A percentile compares a stretch with the other conserved stretches of the same genome.
These are phyloP conservation scores for Coniochaeta ligniaria DNA, from an alignment of 2,329 filamentous ascomycete genomes.

Conservation along the genomic window DNA sequence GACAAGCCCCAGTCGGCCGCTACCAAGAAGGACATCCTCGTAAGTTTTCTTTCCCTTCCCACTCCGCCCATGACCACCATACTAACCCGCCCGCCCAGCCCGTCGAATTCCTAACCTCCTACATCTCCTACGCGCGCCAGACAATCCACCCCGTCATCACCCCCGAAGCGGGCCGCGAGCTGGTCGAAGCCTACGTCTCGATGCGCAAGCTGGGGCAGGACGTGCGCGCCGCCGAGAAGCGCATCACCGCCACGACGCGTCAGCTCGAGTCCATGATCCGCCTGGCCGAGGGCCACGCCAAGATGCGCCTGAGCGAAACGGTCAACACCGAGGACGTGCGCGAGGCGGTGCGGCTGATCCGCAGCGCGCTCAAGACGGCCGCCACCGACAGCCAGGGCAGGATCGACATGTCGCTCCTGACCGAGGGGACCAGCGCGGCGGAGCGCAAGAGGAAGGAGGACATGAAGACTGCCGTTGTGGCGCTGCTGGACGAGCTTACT, in stretches of 20 bases:
- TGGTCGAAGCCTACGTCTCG: slow-evolving; percentile 81
- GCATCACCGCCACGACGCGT: slow-evolving; percentile 94
- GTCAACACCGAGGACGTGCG: slow-evolving; percentile 79
- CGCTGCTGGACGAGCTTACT: slow-evolving; percentile 74
- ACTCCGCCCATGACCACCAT: not conserved
- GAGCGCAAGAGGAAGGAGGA: slow-evolving; percentile 79
- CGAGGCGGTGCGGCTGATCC: slow-evolving; percentile 89
- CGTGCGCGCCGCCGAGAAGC: slow-evolving; percentile 81
- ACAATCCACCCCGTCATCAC: slow-evolving; percentile 80
- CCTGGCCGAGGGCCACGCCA: slow-evolving; percentile 89
- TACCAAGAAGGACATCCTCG: slow-evolving; percentile 68
- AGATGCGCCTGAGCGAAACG: slow-evolving; percentile 77
- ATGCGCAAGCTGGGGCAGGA: slow-evolving; percentile 93
- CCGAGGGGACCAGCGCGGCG: slow-evolving; percentile 85
- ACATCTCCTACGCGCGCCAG: slow-evolving; percentile 92
- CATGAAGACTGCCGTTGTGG: slow-evolving; percentile 71
- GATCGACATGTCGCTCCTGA: slow-evolving; percentile 94
- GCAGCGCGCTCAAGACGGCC: slow-evolving; percentile 88
- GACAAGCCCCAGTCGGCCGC: slow-evolving; percentile 82
- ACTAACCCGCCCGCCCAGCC: slow-evolving; percentile 46
- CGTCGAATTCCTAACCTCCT: slow-evolving; percentile 90
- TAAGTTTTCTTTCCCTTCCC: slow-evolving; percentile 35
- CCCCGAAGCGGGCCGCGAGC: slow-evolving; percentile 70
- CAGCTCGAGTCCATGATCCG: slow-evolving; percentile 99
- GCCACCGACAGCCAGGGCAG: slow-evolving; percentile 90